Base-by-base conservation (phyloP, 768 basidiomycete species). In the Phlebiopsis gigantea region DNA sequence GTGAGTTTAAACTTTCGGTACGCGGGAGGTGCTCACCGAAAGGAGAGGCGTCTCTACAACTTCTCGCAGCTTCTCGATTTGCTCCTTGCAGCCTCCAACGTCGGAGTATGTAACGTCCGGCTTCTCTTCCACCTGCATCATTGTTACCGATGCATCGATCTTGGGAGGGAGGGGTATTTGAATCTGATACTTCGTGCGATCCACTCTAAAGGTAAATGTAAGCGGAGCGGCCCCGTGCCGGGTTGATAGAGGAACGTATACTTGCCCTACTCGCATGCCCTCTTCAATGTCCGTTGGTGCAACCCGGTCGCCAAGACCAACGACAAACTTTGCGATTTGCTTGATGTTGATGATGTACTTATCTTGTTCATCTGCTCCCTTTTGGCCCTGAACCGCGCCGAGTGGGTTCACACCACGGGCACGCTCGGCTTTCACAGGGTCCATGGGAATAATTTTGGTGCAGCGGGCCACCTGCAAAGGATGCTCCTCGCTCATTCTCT, bases 71-170 rank as follows among this genome's bases (percentile, higher is more conserved):
- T 98, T 98, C 78, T 99, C 97, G 62, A 98, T 98, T 72, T 98
- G 97, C 68, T 98, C 97, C 74, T 98, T 98, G 74, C 97, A 98
- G 4, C 97, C 97, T 59, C 97, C 97, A 55, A 99, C 82, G 66
- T 98, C 97, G 2, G 93, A 94, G 69, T 98, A 98, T 2, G 96
- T 98, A 39, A 98, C 93, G 64, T 97, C 94, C 0, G 96, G 95
- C 70, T 97, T 95, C 75, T 98, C 96, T 70, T 98, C 96, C 21
- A 98, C 96, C 73, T 96, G 93, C 97, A 99, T 99, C 96, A 98
- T 98, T 12, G 97, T 98, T 1, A 99, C 97, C 0, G 94, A 96
- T 3, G 97, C 93, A 69, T 99, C 97, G 62, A 99, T 99, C 77
- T 98, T 98, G 22, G 97, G 96, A 39, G 97, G 97, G 10, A 98